These are phyloP conservation scores for Austroboletus niveus DNA, from an alignment of 1,284 basidiomycete species.

Conservation along the genomic window DNA sequence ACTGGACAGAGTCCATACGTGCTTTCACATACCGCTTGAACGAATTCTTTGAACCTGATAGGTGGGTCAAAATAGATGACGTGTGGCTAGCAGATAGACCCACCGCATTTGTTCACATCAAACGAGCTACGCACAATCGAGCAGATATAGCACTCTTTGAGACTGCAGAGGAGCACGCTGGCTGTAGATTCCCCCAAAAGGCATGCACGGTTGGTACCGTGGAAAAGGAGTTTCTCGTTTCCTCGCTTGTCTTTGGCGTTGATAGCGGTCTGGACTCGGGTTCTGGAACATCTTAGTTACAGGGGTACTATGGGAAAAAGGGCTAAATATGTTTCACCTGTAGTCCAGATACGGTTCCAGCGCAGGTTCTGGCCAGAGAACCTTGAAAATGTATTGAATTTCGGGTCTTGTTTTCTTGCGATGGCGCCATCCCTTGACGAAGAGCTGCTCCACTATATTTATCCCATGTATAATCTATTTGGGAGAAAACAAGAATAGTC, in stretches of 20 bases:
- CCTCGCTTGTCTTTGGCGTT: constrained; percentile 32
- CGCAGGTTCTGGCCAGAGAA: constrained; percentile 44
- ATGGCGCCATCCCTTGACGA: constrained; percentile 57
- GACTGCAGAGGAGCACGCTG: constrained; percentile 44
- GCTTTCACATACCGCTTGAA: constrained; percentile 42
- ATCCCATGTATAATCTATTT: background rate
- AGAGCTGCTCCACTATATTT: constrained; percentile 47
- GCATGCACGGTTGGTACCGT: constrained; percentile 57
- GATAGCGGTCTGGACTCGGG: constrained; percentile 26
- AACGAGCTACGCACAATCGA: constrained; percentile 53
- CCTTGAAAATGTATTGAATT: constrained; percentile 52
- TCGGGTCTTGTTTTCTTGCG: constrained; percentile 48
- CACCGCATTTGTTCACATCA: constrained; percentile 53
- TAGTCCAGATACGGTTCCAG: constrained; percentile 49
- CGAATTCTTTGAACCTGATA: constrained; percentile 49
- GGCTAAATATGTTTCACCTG: constrained; percentile 43
- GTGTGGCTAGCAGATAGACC: constrained; percentile 16
- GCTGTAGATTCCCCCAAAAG: constrained; percentile 47
- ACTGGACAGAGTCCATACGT: background rate
- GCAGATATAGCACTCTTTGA: constrained; percentile 51
- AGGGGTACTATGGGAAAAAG: constrained; percentile 1
- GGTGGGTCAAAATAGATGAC: constrained; percentile 4
- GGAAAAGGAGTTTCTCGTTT: constrained; percentile 58
- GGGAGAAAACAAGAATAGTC: constrained; percentile 1
- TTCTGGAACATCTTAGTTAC: constrained; percentile 19